These are phyloP conservation scores for Prosopis cineraria DNA, from an alignment of 306 rosid genomes.

Conservation along the genomic window DNA sequence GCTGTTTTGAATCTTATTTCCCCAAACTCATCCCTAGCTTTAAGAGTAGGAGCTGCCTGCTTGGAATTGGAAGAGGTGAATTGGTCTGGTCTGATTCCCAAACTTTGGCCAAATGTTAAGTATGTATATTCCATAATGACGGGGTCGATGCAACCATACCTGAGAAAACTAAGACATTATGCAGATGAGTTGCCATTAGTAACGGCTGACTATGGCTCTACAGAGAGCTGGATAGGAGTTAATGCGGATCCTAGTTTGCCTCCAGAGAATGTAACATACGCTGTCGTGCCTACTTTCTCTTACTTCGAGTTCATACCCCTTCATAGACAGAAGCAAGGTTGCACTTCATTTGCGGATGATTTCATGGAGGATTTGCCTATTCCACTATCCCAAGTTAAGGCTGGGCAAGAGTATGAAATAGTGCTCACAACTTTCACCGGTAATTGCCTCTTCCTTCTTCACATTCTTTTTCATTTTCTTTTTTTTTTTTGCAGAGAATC, in stretches of 20 bases:
- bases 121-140: constrained; percentile 90
- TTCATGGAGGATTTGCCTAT: constrained; percentile 76
- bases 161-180: constrained; percentile 75
- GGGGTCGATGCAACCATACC: constrained; percentile 86
- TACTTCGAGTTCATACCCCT: constrained; percentile 96
- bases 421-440: constrained; percentile 95
- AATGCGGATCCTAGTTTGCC: constrained; percentile 76
- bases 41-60: constrained; percentile 51
- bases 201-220: constrained; percentile 93
- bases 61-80: constrained; percentile 47
- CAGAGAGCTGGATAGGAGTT: constrained; percentile 98
- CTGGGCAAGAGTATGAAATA: constrained; percentile 84
- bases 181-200: constrained; percentile 76
- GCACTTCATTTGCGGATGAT: constrained; percentile 48
- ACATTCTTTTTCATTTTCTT: background rate
- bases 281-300: constrained; percentile 84
- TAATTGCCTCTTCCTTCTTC: constrained; percentile 28
- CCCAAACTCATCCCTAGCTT: constrained; percentile 60
- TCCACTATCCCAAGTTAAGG: constrained; percentile 69
- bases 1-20: constrained; percentile 57
- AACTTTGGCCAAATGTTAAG: constrained; percentile 87
- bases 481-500: background rate
- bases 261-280: constrained; percentile 78
- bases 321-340: constrained; percentile 43
- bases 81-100: constrained; percentile 75